Base-by-base conservation (phyloP, 805 yeast species). In the Metschnikowia sp. region DNA sequence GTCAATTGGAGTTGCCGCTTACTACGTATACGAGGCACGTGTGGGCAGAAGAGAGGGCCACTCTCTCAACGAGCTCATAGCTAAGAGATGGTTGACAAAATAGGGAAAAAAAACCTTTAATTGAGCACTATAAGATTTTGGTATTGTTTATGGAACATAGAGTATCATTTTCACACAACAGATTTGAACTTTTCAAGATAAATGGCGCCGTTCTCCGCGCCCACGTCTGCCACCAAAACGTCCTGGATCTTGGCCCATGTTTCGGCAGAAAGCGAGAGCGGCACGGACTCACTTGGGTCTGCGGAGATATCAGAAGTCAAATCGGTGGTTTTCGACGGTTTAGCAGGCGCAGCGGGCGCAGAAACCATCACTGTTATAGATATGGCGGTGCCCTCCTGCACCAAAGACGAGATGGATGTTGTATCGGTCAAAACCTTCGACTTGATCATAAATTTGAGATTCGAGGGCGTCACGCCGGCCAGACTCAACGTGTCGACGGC, bases 401-500 rank as follows among this genome's bases (percentile, higher is more conserved):
- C 45, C 33, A 66, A 43, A 9, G 63, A 45, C 7, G 66, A 57
- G 38, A 82, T 47, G 4, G 69, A 49, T 4, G 75, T 59, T 4
- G 79, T 64, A 58, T 83, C 87, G 34, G 75, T 78, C 18, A 81
- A 64, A 8, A 83, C 87, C 61, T 81, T 83, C 3, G 87, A 85
- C 60, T 81, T 83, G 39, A 81, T 56, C 55, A 83, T 64, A 15
- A 83, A 62, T 57, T 79, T 81, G 38, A 82, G 48, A 52, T 78
- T 72, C 12, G 64, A 57, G 1, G 76, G 64, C 10, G 59, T 56
- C 22, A 68, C 62, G 2, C 68, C 70, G 5, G 53, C 54, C 8
- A 40, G 50, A 31, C 59, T 56, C 36, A 68, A 58, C 0, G 59
- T 65, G 2, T 61, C 60, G 35, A 61, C 59, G 3, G 55, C 40